Evolutionary conservation across 768 basidiomycete species (phyloP).

Genomic region (Lenzites betulinus): DNA sequence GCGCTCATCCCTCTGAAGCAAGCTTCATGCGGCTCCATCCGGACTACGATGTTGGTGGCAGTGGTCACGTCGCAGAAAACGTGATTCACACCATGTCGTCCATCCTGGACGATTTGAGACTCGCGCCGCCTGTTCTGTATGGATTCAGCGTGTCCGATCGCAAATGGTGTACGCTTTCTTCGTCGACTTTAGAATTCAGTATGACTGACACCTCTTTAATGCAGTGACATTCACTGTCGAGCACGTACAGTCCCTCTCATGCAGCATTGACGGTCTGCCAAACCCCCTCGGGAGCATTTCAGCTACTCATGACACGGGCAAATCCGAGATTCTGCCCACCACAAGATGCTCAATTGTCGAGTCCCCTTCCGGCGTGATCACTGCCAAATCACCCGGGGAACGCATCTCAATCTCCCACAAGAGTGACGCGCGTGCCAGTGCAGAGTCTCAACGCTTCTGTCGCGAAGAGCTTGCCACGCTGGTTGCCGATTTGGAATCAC

Average conservation of each 20-base stretch:
- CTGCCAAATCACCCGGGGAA: no score
- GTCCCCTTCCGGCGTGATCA: no score
- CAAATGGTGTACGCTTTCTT: constrained; percentile 46
- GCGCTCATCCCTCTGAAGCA: neutral
- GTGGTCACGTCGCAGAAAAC: neutral
- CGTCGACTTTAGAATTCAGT: neutral
- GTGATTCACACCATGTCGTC: neutral
- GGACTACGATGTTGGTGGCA: neutral
- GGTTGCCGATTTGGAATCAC: no score
- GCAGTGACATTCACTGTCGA: constrained; percentile 4
- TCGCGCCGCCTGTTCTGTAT: constrained; percentile 53
- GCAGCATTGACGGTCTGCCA: no score
- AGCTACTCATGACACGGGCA: no score
- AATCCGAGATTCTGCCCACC: no score
- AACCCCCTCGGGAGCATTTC: no score
- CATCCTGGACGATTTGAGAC: neutral
- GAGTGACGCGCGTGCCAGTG: no score
- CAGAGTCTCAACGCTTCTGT: no score
- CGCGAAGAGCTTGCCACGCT: no score
- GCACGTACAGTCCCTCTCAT: neutral
- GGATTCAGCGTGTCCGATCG: constrained; percentile 60
- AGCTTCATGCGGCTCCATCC: neutral
- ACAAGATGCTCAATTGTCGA: no score
- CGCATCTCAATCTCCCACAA: no score
- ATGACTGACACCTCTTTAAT: neutral